Base-by-base conservation (phyloP, 2,329 filamentous ascomycete genomes). In the Lachnellula cervina region DNA sequence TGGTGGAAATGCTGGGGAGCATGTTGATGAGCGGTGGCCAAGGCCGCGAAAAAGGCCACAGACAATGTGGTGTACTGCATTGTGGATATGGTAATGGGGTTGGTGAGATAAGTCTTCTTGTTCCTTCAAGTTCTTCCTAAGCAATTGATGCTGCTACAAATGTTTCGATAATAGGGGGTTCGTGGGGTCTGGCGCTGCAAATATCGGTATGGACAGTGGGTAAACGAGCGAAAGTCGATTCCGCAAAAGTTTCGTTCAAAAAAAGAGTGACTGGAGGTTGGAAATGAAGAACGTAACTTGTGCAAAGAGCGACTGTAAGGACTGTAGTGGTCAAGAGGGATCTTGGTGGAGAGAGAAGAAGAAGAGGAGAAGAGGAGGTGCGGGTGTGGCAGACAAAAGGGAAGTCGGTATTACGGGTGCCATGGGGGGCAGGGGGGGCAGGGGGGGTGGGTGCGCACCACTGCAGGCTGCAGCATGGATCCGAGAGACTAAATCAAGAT, bases 141-240 rank as follows among this genome's bases (percentile, higher is more conserved):
- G 61, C 61, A 62, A 58, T 68, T 63, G 60, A 67, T 64, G 60
- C 62, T 65, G 59, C 32, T 42, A 56, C 47, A 21, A 52, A 49
- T 34, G 34, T 28, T 44, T 51, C 47, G 37, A 2, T 25, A 5
- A 16, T 25, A 21, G 13, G 44, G 44, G 13, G 16, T 5, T 17
- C n/a, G 51, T 25, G 51, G 51, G 40, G 42, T 21, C 7, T 50
- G 48, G 47, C 11, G 38, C 48, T 35, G 13, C 32, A 42, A 52
- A 54, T 53, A 53, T 61, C 50, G 59, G 57, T 56, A 52, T 62
- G 46, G 53, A 58, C 55, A 56, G 57, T 53, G 44, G 43, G 51
- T 52, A 51, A 66, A 61, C 37, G 64, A 68, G 66, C 66, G 68
- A 68, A 66, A 69, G 63, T 69, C 67, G 61, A 69, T 69, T 68